Evolutionary conservation across 208 protist species (phyloP).

Genomic region (Leishmania major): DNA sequence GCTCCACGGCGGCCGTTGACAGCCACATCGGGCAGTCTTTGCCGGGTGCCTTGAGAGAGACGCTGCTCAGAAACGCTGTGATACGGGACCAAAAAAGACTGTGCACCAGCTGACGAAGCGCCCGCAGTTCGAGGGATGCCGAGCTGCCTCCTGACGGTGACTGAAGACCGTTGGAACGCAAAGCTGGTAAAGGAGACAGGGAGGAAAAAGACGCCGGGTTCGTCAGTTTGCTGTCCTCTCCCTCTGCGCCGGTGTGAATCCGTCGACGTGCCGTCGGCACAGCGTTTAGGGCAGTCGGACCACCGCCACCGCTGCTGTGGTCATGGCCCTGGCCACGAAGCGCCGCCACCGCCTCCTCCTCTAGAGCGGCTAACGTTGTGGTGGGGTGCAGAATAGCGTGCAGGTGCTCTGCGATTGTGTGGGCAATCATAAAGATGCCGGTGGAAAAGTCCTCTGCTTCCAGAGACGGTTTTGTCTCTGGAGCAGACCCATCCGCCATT

Average conservation of each 20-base stretch:
- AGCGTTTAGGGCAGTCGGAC: neutral
- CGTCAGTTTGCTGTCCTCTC: slow-evolving; percentile 6
- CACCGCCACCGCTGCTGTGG: neutral
- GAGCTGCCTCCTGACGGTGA: neutral
- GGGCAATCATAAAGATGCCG: slow-evolving; percentile 23
- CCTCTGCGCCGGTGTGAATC: neutral
- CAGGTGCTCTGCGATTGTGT: slow-evolving; percentile 24
- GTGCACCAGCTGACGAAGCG: slow-evolving; percentile 18
- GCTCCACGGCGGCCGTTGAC: neutral
- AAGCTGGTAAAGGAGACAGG: neutral
- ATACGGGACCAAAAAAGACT: slow-evolving; percentile 27
- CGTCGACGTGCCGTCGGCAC: neutral
- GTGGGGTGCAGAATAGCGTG: slow-evolving; percentile 24
- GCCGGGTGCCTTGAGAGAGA: slow-evolving; percentile 13
- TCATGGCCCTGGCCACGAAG: neutral
- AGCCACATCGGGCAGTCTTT: neutral
- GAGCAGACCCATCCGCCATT: neutral
- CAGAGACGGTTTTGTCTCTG: too few relatives aligned
- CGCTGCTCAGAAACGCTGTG: slow-evolving; percentile 14
- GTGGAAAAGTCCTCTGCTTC: slow-evolving; percentile 16
- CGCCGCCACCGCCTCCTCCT: slow-evolving; percentile 15
- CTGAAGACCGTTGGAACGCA: neutral
- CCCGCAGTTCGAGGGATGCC: slow-evolving; percentile 7
- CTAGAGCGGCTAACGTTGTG: neutral
- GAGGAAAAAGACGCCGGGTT: neutral